Evolutionary conservation across 805 yeast species (phyloP).

Genomic region (Starmerella scarabaei): DNA sequence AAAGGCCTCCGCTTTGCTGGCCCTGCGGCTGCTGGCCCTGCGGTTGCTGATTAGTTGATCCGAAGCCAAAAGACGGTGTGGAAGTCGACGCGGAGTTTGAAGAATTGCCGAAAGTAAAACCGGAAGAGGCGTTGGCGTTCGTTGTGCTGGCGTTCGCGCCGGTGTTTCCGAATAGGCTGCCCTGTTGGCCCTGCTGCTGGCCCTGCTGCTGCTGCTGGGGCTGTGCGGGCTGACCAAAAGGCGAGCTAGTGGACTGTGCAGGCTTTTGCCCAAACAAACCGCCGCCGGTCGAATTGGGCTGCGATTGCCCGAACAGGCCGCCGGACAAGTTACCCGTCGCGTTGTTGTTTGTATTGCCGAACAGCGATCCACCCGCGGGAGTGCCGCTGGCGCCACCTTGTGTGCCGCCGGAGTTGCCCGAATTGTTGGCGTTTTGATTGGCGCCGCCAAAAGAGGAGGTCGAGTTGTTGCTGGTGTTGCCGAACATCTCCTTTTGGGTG

Average conservation of each 20-base stretch:
- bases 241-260: too few species aligned
- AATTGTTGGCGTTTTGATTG: not conserved
- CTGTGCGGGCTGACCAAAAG: too few species aligned
- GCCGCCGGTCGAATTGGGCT: not conserved
- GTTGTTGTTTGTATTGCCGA: not conserved
- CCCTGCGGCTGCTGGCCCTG: too few species aligned
- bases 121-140: not conserved
- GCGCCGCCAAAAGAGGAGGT: not conserved
- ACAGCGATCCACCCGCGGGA: not conserved
- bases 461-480: not conserved
- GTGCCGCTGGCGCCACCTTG: not conserved
- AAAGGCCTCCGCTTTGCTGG: conserved; percentile 12
- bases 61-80: too few species aligned
- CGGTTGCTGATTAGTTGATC: too few species aligned
- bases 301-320: not conserved
- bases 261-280: not conserved
- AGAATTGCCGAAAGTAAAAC: not conserved
- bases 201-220: too few species aligned
- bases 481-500: not conserved
- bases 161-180: too few species aligned
- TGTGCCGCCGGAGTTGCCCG: not conserved
- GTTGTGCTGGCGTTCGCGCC: too few species aligned
- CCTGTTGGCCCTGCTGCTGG: too few species aligned
- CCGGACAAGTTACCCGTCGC: not conserved
- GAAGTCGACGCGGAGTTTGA: too few species aligned